Conservation (phyloP, 805 yeast genomes). For the Nakazawaea wickerhamii region DNA sequence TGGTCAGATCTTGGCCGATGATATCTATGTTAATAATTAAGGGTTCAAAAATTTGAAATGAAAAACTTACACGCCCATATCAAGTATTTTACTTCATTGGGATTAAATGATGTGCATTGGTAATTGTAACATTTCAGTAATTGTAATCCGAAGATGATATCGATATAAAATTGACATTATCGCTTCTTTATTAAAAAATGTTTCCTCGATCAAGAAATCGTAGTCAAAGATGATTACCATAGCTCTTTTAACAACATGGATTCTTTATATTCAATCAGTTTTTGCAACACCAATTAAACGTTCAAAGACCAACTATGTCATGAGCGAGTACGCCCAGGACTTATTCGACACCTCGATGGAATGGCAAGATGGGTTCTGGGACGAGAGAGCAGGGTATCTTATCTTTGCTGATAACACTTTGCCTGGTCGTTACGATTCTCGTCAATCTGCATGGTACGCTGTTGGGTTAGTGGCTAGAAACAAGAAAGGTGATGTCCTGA, state of each 20-base stretch:
- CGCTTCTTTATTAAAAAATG: too few relatives aligned
- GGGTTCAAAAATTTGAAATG: too few relatives aligned
- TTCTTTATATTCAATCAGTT: not conserved
- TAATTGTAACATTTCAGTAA: too few relatives aligned
- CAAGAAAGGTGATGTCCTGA: constrained; percentile 11
- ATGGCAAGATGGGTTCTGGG: constrained; percentile 14
- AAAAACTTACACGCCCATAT: too few relatives aligned
- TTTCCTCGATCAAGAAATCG: too few relatives aligned
- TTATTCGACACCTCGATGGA: constrained; percentile 13
- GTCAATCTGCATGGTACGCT: constrained; percentile 15
- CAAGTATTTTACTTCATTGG: too few relatives aligned
- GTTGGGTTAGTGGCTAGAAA: constrained; percentile 16
- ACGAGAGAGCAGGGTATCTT: constrained; percentile 13
- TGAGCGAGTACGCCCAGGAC: constrained; percentile 13
- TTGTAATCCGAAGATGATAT: too few relatives aligned
- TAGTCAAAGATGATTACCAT: not conserved
- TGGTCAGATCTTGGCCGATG: too few relatives aligned
- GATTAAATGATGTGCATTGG: too few relatives aligned
- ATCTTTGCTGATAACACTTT: constrained; percentile 13
- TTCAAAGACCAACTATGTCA: not conserved
- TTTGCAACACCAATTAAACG: not conserved
- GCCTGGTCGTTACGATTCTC: constrained; percentile 14
- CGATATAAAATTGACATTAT: too few relatives aligned
- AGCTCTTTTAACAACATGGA: not conserved
- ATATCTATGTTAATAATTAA: too few relatives aligned